A percentile compares a stretch with the other conserved stretches of the same genome.
These are phyloP conservation scores for Colletotrichum plurivorum DNA, from an alignment of 2,329 filamentous ascomycete species.

Conservation along the genomic window DNA sequence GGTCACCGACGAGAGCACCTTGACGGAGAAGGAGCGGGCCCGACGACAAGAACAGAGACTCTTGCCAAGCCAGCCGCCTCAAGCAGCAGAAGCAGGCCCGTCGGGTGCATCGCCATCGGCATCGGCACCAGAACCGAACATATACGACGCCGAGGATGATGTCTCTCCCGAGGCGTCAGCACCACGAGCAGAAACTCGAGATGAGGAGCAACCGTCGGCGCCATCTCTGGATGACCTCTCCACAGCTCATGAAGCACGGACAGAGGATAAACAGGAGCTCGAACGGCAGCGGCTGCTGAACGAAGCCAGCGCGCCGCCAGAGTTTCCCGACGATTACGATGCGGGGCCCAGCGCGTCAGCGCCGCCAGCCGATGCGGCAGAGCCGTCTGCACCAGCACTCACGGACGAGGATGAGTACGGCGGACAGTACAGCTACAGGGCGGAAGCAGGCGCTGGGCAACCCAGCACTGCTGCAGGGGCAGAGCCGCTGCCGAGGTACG, in stretches of 20 bases:
- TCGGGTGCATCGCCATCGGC: slow-evolving; percentile 45
- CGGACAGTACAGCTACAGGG: slow-evolving; percentile 45
- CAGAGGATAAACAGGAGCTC: slow-evolving; percentile 85
- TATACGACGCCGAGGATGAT: slow-evolving; percentile 64
- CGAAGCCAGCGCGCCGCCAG: slow-evolving; percentile 75
- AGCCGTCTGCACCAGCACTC: slow-evolving; percentile 72
- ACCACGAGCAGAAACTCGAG: slow-evolving; percentile 42
- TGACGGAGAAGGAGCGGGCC: slow-evolving; percentile 87
- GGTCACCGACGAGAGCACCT: slow-evolving; percentile 69
- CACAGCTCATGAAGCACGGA: slow-evolving; percentile 48
- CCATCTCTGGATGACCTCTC: slow-evolving; percentile 63
- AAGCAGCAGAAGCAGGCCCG: slow-evolving; percentile 51
- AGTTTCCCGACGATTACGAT: slow-evolving; percentile 68
- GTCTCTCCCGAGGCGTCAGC: slow-evolving; percentile 44
- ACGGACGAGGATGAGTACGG: slow-evolving; percentile 68
- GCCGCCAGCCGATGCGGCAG: slow-evolving; percentile 46
- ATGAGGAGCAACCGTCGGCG: slow-evolving; percentile 56
- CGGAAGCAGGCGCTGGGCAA: slow-evolving; percentile 28
- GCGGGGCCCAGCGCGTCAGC: slow-evolving; percentile 50
- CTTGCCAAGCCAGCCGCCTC: slow-evolving; percentile 83
- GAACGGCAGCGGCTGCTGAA: slow-evolving; percentile 75
- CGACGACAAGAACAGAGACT: slow-evolving; percentile 83
- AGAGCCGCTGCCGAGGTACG: slow-evolving; percentile 54
- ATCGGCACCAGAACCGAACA: slow-evolving; percentile 50
- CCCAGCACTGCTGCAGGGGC: slow-evolving; percentile 29